Percentiles rank a stretch among this genome's conserved stretches.
Evolutionary conservation across 1,284 basidiomycete genomes (phyloP).

Genomic region (Volvariella surrecta): DNA sequence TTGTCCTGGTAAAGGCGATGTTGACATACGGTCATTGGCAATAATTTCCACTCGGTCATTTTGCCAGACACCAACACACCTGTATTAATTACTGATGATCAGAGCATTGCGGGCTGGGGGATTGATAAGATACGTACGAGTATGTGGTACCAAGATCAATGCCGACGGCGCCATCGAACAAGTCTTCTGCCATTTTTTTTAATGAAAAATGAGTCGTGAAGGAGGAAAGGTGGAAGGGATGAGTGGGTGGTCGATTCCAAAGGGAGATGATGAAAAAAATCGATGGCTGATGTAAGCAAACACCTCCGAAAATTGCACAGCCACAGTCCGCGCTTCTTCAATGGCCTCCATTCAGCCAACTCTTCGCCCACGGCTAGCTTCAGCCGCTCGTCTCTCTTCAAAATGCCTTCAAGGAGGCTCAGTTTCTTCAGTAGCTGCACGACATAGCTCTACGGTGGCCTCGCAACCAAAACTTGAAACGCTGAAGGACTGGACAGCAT

Average conservation of each 20-base stretch:
- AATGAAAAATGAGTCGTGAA: slow-evolving; percentile 16
- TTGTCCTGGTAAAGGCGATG: slow-evolving; percentile 3
- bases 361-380: slow-evolving; percentile 34
- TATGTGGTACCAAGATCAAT: slow-evolving; percentile 91
- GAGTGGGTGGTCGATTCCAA: slow-evolving; percentile 23
- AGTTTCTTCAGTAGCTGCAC: slow-evolving; percentile 6
- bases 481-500: slow-evolving; percentile 53
- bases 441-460: not conserved
- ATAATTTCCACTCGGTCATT: slow-evolving; percentile 99
- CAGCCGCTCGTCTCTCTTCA: slow-evolving; percentile 26
- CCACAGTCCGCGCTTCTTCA: slow-evolving; percentile 26
- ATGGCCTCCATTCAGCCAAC: slow-evolving; percentile 21
- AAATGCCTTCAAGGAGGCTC: slow-evolving; percentile 14
- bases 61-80: slow-evolving; percentile 96
- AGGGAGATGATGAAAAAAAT: slow-evolving; percentile 29
- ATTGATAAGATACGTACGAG: slow-evolving; percentile 47
- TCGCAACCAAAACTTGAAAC: slow-evolving; percentile 29
- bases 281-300: slow-evolving; percentile 36
- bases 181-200: slow-evolving; percentile 79
- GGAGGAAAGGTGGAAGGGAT: slow-evolving; percentile 21
- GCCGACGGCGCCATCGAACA: slow-evolving; percentile 94
- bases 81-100: slow-evolving; percentile 21
- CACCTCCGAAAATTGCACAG: slow-evolving; percentile 33
- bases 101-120: slow-evolving; percentile 2
- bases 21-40: slow-evolving; percentile 81